Evolutionary conservation across 306 rosid species (phyloP), one percentile per base, ranked within the genome.

Genomic region (Chamaecrista fasciculata): DNA sequence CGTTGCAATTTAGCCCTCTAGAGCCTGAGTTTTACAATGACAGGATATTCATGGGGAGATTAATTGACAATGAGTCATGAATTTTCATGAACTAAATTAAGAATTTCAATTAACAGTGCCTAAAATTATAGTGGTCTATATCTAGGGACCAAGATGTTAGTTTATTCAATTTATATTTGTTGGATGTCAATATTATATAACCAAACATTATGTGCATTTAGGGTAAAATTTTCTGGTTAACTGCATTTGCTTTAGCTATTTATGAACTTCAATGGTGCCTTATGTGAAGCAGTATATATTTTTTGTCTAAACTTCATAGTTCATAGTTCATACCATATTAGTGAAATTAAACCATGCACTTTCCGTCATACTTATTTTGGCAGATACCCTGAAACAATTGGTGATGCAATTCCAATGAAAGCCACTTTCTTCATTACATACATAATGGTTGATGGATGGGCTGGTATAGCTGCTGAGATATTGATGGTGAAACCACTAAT

Each of bases 391-490:
- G 59, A 56, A 77, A 91, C 87, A 81, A 70, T 95, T 55, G 99
- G 99, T 51, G 81, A 84, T 69, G 95, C 96, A 28, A 83, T 95
- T 78, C 99, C 99, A 12, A 43, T 95, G 71, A 95, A 82, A 81
- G 99, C 99, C 56, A 91, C 97, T 71, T 95, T 95, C 91, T 95
- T 95, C 83, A 89, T 95, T 20, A 82, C 87, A 33, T 94, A 86
- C 46, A 91, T 94, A 79, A 94, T 94, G 99, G 99, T 94, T 75
- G 99, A 94, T 79, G 99, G 99, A 69, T 95, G 99, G 99, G 89
- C 99, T 15, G 95, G 99, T 75, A 95, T 95, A 75, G 97, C 99
- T 52, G 99, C 79, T 12, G 99, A 95, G 88, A 91, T 95, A 60
- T 77, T 95, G 72, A 95, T 91, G 99, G 55, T 95, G 88, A 91